phyloP scores from a whole-genome alignment of 306 rosid species.

The Acacia crassicarpa region DNA sequence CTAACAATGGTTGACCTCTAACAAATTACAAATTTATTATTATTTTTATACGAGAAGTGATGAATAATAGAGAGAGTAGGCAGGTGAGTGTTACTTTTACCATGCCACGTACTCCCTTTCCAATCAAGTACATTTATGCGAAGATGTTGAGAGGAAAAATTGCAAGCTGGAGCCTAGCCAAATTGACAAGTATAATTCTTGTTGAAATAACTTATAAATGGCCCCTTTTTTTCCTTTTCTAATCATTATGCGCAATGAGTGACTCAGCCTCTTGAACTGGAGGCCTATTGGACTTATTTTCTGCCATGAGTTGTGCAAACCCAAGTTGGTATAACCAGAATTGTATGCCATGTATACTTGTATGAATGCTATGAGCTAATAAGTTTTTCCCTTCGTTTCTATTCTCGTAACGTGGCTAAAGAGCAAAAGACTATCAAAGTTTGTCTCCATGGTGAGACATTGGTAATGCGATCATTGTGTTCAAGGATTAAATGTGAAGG shows the following conservation, averaged over 20 bases:
- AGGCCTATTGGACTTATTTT: neutral
- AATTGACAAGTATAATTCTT: neutral
- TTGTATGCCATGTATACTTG: neutral
- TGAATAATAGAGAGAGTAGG: neutral
- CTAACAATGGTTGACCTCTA: neutral
- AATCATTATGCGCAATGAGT: neutral
- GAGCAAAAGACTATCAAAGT: neutral
- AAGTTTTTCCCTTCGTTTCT: neutral
- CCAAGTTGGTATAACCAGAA: neutral
- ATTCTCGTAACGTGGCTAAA: conserved; percentile 4
- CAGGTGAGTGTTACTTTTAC: neutral
- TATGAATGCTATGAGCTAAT: neutral
- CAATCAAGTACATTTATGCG: neutral
- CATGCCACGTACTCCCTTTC: neutral
- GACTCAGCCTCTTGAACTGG: neutral
- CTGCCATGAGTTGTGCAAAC: neutral
- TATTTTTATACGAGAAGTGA: neutral
- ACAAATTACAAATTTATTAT: neutral
- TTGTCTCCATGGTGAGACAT: neutral
- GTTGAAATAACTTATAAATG: neutral
- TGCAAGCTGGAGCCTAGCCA: neutral
- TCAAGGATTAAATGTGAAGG: neutral
- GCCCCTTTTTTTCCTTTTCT: neutral
- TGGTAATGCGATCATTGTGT: neutral
- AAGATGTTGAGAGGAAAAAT: neutral